phyloP scores from a whole-genome alignment of 352 stramenopile genomes.

The Stramenopiles sp. region DNA sequence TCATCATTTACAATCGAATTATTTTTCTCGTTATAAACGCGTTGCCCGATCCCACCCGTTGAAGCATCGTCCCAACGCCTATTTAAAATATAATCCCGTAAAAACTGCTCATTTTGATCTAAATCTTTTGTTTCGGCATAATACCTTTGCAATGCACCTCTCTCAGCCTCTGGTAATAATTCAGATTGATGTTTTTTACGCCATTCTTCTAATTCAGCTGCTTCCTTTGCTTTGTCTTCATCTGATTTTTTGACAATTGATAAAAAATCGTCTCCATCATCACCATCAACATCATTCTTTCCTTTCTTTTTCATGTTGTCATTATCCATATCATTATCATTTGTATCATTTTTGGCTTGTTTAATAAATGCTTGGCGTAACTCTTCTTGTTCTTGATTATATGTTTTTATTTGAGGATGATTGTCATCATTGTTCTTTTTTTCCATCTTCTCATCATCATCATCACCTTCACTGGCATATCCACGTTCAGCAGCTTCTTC shows the following conservation, averaged over 20 bases:
- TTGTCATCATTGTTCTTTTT: not conserved
- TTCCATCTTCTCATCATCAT: not conserved
- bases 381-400: not conserved
- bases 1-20: constrained; percentile 44
- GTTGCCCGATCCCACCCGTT: no score
- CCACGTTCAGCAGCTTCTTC: not conserved
- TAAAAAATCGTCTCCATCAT: not conserved
- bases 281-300: not conserved
- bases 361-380: not conserved
- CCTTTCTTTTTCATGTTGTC: no score
- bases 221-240: not conserved
- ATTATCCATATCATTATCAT: no score
- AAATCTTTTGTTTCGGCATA: not conserved
- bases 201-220: not conserved
- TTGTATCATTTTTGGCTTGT: not conserved
- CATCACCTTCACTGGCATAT: not conserved
- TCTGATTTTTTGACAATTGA: not conserved
- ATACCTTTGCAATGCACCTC: not conserved
- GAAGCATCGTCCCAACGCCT: constrained; percentile 7
- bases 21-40: no score
- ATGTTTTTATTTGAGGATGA: not conserved
- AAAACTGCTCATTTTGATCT: constrained; percentile 11
- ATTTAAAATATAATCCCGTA: constrained; percentile 10
- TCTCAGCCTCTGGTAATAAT: not conserved
- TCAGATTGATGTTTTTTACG: not conserved